A percentile compares a stretch with the other conserved stretches of the same genome.
These are phyloP conservation scores for Fonsecaea pedrosoi DNA, from an alignment of 2,329 filamentous ascomycete species.

Conservation along the genomic window DNA sequence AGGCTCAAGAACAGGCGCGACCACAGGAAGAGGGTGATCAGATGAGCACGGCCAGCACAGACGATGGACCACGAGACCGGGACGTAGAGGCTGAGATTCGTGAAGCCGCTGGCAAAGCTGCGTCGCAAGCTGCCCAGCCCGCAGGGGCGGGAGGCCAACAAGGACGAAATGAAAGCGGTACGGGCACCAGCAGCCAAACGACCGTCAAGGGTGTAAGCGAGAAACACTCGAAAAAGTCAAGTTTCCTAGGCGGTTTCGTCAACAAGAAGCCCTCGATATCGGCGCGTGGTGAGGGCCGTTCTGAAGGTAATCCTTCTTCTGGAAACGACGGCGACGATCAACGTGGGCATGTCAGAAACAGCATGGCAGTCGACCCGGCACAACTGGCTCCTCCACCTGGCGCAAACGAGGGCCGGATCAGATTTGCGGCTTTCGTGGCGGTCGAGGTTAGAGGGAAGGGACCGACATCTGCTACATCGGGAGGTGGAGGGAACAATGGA, in stretches of 20 bases:
- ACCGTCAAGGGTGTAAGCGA: constrained; percentile 36
- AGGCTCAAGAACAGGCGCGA: constrained; percentile 29
- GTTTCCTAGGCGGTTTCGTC: constrained; percentile 51
- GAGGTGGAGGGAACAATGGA: constrained; percentile 22
- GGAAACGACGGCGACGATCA: constrained; percentile 27
- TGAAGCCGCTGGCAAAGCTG: constrained; percentile 35
- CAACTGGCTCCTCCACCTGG: constrained; percentile 29
- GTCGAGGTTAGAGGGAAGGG: constrained; percentile 74
- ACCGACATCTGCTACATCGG: constrained; percentile 11
- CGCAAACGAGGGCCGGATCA: constrained; percentile 60
- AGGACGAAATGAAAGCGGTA: constrained; percentile 33
- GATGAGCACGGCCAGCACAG: constrained; percentile 34
- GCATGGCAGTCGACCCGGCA: constrained; percentile 30
- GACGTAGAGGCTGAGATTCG: constrained; percentile 37
- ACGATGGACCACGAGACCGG: constrained; percentile 35
- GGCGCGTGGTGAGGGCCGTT: constrained; percentile 35
- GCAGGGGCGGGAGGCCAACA: constrained; percentile 14
- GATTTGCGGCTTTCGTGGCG: constrained; percentile 76
- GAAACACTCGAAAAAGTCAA: constrained; percentile 49
- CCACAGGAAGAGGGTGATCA: constrained; percentile 37
- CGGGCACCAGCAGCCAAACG: constrained; percentile 29
- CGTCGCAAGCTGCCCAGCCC: constrained; percentile 26
- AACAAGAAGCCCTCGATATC: constrained; percentile 43
- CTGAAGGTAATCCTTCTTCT: constrained; percentile 39
- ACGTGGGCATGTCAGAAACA: constrained; percentile 28